Evolutionary conservation across 805 yeast species (phyloP).

Genomic region (Candida easanensis): DNA sequence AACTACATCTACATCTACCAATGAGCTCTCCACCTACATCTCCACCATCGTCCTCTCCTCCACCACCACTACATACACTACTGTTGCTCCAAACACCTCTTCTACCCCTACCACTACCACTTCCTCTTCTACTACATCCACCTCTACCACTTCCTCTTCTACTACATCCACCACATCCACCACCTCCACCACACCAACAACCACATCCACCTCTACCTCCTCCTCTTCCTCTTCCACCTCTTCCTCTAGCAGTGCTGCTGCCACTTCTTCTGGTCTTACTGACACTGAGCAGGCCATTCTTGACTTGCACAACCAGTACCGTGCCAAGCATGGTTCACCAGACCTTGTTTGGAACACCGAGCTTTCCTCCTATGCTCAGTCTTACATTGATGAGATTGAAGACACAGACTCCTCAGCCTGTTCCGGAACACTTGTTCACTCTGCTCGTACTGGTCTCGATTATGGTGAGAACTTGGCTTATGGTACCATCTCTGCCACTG

Average conservation of each 20-base stretch:
- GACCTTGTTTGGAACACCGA: constrained; percentile 48
- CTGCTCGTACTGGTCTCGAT: constrained; percentile 43
- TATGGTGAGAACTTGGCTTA: constrained; percentile 80
- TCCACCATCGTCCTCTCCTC: constrained; percentile 11
- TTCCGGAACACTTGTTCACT: constrained; percentile 60
- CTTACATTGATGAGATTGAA: constrained; percentile 40
- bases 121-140: constrained; percentile 8
- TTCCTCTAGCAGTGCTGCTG: constrained; percentile 15
- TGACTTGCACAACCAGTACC: constrained; percentile 47
- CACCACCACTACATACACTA: constrained; percentile 4
- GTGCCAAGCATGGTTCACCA: constrained; percentile 45
- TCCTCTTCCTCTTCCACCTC: constrained; percentile 15
- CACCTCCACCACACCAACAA: constrained; percentile 11
- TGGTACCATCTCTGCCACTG: constrained; percentile 43
- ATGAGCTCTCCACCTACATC: constrained; percentile 4
- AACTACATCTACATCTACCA: constrained; percentile 5
- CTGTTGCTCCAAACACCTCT: constrained; percentile 9
- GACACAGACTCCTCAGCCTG: constrained; percentile 47
- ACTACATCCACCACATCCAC: constrained; percentile 15
- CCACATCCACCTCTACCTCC: constrained; percentile 8
- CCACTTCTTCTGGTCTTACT: constrained; percentile 22
- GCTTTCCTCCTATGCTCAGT: constrained; percentile 46
- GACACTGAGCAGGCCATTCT: constrained; percentile 40
- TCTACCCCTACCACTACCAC: constrained; percentile 9
- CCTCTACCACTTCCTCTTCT: constrained; percentile 8